Evolutionary conservation across 208 protist species (phyloP).

Genomic region (Leishmania braziliensis): DNA sequence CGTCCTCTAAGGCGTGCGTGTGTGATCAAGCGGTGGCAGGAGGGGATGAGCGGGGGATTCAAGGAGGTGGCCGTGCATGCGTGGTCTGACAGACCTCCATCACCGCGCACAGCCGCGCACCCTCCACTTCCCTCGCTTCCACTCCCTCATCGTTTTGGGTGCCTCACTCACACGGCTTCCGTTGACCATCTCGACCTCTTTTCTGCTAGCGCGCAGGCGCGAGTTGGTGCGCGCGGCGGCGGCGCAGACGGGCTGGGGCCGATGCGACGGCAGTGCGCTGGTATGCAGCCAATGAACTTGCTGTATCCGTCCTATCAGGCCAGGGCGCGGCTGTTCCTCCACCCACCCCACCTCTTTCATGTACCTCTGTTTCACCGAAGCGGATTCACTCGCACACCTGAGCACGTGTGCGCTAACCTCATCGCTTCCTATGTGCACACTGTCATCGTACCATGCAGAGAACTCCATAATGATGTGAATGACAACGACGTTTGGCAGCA

Average conservation of each 20-base stretch:
- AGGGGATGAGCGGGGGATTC: neutral
- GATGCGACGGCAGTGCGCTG: neutral
- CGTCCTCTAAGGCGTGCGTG: neutral
- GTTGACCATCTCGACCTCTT: neutral
- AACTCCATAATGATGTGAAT: neutral
- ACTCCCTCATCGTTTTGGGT: neutral
- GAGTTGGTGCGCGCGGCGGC: neutral
- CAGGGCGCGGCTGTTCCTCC: too few relatives aligned
- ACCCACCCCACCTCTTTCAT: neutral
- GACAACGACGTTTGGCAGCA: neutral
- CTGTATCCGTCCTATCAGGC: neutral
- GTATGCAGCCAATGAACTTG: neutral
- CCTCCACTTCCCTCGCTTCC: neutral
- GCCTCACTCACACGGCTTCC: neutral
- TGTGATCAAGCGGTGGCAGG: neutral
- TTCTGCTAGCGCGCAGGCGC: neutral
- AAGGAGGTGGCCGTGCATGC: neutral
- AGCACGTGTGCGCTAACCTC: neutral
- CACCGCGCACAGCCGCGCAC: neutral
- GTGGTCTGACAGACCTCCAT: neutral
- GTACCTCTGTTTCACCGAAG: neutral
- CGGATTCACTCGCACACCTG: neutral
- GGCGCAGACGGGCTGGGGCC: neutral
- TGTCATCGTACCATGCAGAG: neutral
- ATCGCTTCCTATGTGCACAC: neutral